Base-by-base conservation (phyloP, 176 grass and related monocot species). In the Puccinellia tenuiflora region DNA sequence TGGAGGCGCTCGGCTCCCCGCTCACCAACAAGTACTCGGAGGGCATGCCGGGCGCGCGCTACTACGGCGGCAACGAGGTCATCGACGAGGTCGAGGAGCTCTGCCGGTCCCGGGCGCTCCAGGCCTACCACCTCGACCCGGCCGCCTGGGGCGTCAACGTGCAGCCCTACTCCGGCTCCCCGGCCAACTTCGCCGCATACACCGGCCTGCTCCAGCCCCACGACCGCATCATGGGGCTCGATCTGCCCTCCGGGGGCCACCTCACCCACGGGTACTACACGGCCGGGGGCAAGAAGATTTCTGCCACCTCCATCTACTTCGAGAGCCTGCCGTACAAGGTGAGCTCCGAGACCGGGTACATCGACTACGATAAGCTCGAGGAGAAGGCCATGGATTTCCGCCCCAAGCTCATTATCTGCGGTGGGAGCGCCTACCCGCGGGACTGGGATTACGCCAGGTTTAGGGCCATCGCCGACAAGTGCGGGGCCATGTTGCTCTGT, bases 21-120 rank as follows among this genome's bases (percentile, higher is more conserved):
- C 88, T 99, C 78, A 99, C 97, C 20, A 99, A 99, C 89, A 99
- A 99, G 93, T 99, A 99, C 75, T 99, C 97, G 14, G 97, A 99
- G 89, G 97, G 97, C 29, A 94, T 99, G 97, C 97, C 97, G 0
- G 97, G 97, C 0, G 88, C 87, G 42, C 89, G 97, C 71, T 99
- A 99, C 89, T 96, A 99, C 68, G 97, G 97, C 46, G 93, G 97
- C 1, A 99, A 99, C 78, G 93, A 99, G 67, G 88, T 96, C 86
- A 96, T 99, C 73, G 97, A 99, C 87, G 85, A 90, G 67, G 93
- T 99, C 80, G 97, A 99, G 86, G 87, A 94, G 30, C 86, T 96
- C 86, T 99, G 97, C 91, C 90, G 91, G 46, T 40, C 77, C 68
- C 91, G 97, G 63, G 97, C 97, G 21, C 93, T 99, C 79, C 84